Evolutionary conservation across 2,329 filamentous ascomycete genomes (phyloP).

Genomic region (Fusarium torulosum): DNA sequence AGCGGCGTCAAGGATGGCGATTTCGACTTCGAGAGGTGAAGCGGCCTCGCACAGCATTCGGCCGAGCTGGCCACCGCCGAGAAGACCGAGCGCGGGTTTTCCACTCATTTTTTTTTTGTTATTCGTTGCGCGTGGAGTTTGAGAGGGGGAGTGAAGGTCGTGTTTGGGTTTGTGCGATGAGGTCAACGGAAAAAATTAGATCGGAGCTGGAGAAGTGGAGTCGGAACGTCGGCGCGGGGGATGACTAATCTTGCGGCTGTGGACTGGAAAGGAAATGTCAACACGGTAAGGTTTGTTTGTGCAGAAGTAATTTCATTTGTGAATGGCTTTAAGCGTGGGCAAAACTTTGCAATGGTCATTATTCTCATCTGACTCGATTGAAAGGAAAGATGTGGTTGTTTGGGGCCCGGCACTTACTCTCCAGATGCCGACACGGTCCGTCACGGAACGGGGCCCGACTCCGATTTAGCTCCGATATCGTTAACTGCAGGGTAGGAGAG

Average conservation of each 20-base stretch:
- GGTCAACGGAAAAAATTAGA: constrained; percentile 28
- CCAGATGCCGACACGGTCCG: constrained; percentile 3
- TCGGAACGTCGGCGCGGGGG: neutral
- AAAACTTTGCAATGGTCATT: accelerated
- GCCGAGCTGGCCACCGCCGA: constrained; percentile 81
- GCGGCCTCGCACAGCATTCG: constrained; percentile 96
- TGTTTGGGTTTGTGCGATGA: constrained; percentile 23
- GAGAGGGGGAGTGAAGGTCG: neutral
- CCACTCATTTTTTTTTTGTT: constrained; percentile 4
- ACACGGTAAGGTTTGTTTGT: too few relatives aligned
- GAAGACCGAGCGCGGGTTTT: constrained; percentile 58
- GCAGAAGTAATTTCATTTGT: too few relatives aligned
- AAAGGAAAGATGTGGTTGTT: too few relatives aligned
- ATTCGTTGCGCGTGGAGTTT: neutral
- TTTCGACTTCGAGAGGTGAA: constrained; percentile 76
- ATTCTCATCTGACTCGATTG: too few relatives aligned
- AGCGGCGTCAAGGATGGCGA: constrained; percentile 82
- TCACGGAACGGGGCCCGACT: neutral
- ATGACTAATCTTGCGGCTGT: constrained; percentile 17
- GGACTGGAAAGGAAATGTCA: too few relatives aligned
- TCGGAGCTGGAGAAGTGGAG: constrained; percentile 24
- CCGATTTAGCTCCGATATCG: too few relatives aligned
- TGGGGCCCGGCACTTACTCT: neutral
- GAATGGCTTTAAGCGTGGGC: neutral
- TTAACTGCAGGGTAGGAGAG: too few relatives aligned